Evolutionary conservation across 805 yeast species (phyloP).

Genomic region (Danielia reshetovae): DNA sequence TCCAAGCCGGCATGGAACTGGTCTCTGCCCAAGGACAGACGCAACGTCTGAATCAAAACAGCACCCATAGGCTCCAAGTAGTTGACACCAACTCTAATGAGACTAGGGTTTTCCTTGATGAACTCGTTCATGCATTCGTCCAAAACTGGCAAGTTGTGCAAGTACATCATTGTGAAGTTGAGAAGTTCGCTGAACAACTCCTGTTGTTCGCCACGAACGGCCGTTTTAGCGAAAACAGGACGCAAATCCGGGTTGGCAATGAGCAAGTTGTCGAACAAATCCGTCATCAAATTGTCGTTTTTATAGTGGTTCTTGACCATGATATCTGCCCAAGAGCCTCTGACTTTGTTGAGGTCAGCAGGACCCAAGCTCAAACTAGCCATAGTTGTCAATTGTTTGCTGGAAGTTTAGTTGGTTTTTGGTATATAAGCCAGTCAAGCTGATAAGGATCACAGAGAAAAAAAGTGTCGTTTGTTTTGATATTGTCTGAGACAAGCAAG

Average conservation of each 20-base stretch:
- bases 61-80: constrained; percentile 43
- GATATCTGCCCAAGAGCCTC: constrained; percentile 32
- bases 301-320: constrained; percentile 27
- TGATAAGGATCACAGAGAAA: too few species aligned
- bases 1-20: constrained; percentile 30
- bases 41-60: constrained; percentile 34
- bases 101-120: constrained; percentile 25
- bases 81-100: constrained; percentile 20
- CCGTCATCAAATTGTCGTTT: constrained; percentile 27
- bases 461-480: too few species aligned
- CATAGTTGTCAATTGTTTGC: constrained; percentile 3
- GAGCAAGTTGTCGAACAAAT: constrained; percentile 32
- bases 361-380: constrained; percentile 7
- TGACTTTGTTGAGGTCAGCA: constrained; percentile 19
- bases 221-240: constrained; percentile 17
- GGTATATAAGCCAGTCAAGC: too few species aligned
- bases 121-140: constrained; percentile 33
- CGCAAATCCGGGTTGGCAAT: constrained; percentile 26
- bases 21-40: constrained; percentile 30
- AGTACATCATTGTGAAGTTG: constrained; percentile 27
- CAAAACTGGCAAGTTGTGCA: constrained; percentile 24
- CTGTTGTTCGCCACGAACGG: constrained; percentile 27
- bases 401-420: neutral
- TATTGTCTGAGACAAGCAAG: neutral
- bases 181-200: constrained; percentile 34